Conservation (phyloP, 2,329 filamentous ascomycete genomes). For the Colletotrichum navitas region DNA sequence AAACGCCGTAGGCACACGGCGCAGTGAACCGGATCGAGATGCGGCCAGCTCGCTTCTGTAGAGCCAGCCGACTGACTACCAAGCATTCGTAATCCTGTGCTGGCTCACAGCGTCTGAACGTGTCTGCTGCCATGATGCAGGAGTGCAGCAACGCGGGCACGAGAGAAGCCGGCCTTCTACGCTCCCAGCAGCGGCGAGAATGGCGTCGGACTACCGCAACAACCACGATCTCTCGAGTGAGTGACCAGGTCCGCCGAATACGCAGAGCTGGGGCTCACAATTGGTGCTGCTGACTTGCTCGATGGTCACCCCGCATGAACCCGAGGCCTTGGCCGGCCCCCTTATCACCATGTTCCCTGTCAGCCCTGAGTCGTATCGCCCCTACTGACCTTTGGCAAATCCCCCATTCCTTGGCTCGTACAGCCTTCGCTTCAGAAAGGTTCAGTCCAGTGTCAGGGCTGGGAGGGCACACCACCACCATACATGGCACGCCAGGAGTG, state of each 20-base stretch:
- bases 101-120: not conserved
- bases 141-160: not conserved
- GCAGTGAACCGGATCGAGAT: not conserved
- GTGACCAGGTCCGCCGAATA: too few relatives aligned
- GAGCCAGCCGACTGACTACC: not conserved
- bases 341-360: slow-evolving; percentile 32
- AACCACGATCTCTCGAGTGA: not conserved
- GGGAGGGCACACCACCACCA: not conserved
- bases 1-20: not conserved
- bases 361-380: slow-evolving; percentile 28
- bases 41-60: not conserved
- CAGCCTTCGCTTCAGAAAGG: slow-evolving; percentile 23
- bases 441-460: slow-evolving; percentile 10
- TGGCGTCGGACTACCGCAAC: not conserved
- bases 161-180: not conserved
- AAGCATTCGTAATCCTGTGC: not conserved
- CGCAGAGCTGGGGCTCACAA: slow-evolving; percentile 1
- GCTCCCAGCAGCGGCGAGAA: slow-evolving; percentile 17
- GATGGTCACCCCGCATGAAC: slow-evolving; percentile 19
- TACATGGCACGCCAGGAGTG: not conserved
- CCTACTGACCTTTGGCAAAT: slow-evolving; percentile 1
- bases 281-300: not conserved
- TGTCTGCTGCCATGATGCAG: not conserved
- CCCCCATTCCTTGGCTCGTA: slow-evolving; percentile 31
- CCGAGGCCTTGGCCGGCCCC: not conserved